Evolutionary conservation across 305 asterid species (phyloP).

Genomic region (Solanum hybrid): DNA sequence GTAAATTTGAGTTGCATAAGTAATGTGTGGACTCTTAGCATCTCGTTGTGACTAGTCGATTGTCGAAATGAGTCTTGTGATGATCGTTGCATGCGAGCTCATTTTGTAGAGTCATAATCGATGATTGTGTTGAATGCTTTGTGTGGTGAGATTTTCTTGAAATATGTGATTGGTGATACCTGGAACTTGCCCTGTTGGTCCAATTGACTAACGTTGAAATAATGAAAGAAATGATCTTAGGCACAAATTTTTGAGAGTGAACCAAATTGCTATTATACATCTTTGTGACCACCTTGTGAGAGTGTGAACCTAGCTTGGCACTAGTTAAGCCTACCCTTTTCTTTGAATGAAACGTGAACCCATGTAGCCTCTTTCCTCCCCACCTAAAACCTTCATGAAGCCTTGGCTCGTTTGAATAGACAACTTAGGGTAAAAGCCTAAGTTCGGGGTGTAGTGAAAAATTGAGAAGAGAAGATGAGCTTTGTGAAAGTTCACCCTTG

Average conservation of each 20-base stretch:
- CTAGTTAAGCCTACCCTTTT: neutral
- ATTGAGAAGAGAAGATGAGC: neutral
- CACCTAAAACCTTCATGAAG: neutral
- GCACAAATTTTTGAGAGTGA: neutral
- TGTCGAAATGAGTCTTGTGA: neutral
- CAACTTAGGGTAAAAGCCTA: too few relatives aligned
- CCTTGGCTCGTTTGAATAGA: neutral
- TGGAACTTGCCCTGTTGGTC: neutral
- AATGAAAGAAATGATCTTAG: neutral
- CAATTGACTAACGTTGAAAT: neutral
- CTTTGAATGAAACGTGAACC: neutral
- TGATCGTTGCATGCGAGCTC: neutral
- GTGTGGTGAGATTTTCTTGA: neutral
- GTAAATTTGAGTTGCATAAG: neutral
- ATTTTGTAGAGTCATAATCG: neutral
- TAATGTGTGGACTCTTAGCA: neutral
- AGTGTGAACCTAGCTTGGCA: neutral
- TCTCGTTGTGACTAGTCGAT: neutral
- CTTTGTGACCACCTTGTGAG: neutral
- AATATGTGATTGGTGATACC: neutral
- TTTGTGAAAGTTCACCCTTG: neutral
- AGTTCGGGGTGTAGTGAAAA: neutral
- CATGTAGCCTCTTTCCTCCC: neutral
- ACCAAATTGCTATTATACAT: neutral
- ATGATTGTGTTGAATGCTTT: neutral